phyloP scores from a whole-genome alignment of 306 rosid species.

The Lathyrus oleraceus region DNA sequence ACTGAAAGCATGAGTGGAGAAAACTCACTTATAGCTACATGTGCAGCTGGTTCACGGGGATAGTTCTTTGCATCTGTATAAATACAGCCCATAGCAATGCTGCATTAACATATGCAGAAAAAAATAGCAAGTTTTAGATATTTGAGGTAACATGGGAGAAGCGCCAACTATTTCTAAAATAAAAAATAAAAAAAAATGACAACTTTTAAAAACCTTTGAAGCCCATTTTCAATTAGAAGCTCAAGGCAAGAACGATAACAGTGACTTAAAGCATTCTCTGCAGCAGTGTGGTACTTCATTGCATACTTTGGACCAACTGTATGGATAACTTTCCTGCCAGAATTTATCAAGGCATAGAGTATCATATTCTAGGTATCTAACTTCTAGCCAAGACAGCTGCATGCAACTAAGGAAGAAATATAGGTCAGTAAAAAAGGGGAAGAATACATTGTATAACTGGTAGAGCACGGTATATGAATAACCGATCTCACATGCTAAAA shows the following conservation, averaged over 20 bases:
- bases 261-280: constrained; percentile 97
- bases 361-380: constrained; percentile 27
- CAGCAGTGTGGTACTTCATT: constrained; percentile 94
- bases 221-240: constrained; percentile 84
- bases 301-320: constrained; percentile 99
- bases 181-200: constrained; percentile 8
- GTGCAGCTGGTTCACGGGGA: constrained; percentile 99
- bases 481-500: constrained; percentile 25
- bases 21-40: constrained; percentile 94
- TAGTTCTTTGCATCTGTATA: constrained; percentile 90
- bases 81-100: constrained; percentile 94
- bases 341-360: constrained; percentile 32
- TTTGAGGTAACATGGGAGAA: constrained; percentile 29
- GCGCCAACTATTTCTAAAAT: constrained; percentile 12
- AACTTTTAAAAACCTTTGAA: constrained; percentile 65
- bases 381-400: constrained; percentile 24
- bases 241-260: constrained; percentile 98
- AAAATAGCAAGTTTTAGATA: constrained; percentile 34
- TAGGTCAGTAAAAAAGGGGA: constrained; percentile 3
- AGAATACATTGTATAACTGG: constrained; percentile 22
- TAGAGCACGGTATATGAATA: constrained; percentile 24
- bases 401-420: constrained; percentile 25
- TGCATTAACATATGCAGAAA: constrained; percentile 45
- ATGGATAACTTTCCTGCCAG: constrained; percentile 86
- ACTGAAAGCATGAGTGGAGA: constrained; percentile 33